Evolutionary conservation across 306 rosid species (phyloP), one percentile per base, ranked within the genome.

Genomic region (Malus asiatica): DNA sequence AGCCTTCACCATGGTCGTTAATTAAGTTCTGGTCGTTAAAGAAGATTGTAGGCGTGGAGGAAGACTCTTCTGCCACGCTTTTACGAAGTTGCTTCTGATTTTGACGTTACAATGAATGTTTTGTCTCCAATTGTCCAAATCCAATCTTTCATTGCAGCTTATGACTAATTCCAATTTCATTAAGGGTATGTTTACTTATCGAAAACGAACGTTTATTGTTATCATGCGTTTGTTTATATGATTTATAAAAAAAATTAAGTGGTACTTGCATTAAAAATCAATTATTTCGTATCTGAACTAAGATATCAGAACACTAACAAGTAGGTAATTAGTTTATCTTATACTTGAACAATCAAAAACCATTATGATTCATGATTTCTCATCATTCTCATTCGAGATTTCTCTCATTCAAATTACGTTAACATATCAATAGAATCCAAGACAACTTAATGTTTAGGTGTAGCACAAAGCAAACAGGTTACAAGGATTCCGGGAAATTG

Each of bases 11-110:
- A 73, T 46, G 72, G 76, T 74, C 42, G 71, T 70, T 82, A 33
- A 48, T 48, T 48, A 48, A 22, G 62, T 11, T 23, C 66, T 61
- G 82, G 72, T 73, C 18, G 73, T 82, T 84, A 44, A 72, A 79
- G 52, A 40, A 57, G 66, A n/a, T 4, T 58, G 72, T 65, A 63
- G 75, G 23, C 65, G 27, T 23, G 73, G 69, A 68, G 59, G 46
- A 11, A 42, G 59, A 68, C 71, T 53, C 74, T 64, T 40, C 76
- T 58, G 68, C 76, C 66, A 73, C 44, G 20, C 33, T 35, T 40
- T 19, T 58, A 40, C 64, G 79, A 38, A 66, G 77, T 27, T 14
- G 16, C 14, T 59, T 62, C 25, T 74, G 69, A 35, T 19, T 52
- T 38, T 70, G 66, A 78, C 70, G 52, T 82, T 42, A 18, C 35